Percentiles rank a stretch among this genome's conserved stretches.
These are phyloP conservation scores for Microcyclospora tardicrescens DNA, from an alignment of 2,329 filamentous ascomycete genomes.

Conservation along the genomic window DNA sequence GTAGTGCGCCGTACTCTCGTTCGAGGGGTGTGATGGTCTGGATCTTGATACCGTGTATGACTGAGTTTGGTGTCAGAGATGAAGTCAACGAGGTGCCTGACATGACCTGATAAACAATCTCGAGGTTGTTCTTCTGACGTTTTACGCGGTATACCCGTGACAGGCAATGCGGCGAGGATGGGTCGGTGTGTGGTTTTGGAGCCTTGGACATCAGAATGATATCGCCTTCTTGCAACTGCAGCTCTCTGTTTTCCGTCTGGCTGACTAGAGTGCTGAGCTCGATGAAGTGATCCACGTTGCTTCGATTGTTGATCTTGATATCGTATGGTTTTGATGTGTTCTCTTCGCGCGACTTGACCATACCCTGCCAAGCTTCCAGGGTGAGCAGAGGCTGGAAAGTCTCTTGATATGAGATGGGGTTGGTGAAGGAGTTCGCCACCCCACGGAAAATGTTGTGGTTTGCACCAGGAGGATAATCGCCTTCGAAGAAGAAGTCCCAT, in stretches of 20 bases:
- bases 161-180: slow-evolving; percentile 63
- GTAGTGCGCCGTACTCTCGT: slow-evolving; percentile 83
- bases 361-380: slow-evolving; percentile 90
- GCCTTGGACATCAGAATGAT: slow-evolving; percentile 74
- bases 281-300: slow-evolving; percentile 83
- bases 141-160: slow-evolving; percentile 70
- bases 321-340: slow-evolving; percentile 67
- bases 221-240: slow-evolving; percentile 68
- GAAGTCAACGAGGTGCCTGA: slow-evolving; percentile 28
- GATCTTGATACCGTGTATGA: slow-evolving; percentile 66
- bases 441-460: slow-evolving; percentile 57
- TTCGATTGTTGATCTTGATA: slow-evolving; percentile 74
- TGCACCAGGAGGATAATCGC: slow-evolving; percentile 66
- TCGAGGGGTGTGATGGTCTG: slow-evolving; percentile 91
- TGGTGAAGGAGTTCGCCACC: slow-evolving; percentile 65
- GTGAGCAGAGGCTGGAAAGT: slow-evolving; percentile 85
- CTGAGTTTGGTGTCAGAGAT: slow-evolving; percentile 52
- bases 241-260: slow-evolving; percentile 54
- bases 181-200: slow-evolving; percentile 53
- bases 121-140: slow-evolving; percentile 66
- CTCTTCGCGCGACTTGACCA: slow-evolving; percentile 82
- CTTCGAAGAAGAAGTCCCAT: slow-evolving; percentile 90
- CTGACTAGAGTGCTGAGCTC: slow-evolving; percentile 81
- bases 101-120: slow-evolving; percentile 76
- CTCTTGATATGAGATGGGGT: slow-evolving; percentile 66